Conservation (phyloP, 345 rosid genomes). For the Lepidium africanum region DNA sequence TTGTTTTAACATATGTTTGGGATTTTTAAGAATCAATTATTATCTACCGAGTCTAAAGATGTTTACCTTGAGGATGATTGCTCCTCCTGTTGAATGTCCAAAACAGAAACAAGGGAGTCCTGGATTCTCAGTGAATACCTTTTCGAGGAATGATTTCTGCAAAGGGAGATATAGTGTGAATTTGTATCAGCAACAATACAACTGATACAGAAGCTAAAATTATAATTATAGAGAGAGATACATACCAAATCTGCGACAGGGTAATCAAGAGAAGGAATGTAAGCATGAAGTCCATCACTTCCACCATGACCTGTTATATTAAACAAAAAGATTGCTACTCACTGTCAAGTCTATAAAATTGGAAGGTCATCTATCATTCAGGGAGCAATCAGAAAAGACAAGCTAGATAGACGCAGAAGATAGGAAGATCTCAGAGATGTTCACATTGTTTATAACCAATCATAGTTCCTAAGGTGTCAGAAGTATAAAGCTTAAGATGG, state of each 20-base stretch:
- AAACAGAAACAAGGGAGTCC: conserved; percentile 81
- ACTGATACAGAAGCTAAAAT: background rate
- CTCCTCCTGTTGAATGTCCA: conserved; percentile 95
- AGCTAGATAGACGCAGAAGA: background rate
- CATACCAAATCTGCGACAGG: conserved; percentile 71
- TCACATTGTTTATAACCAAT: background rate
- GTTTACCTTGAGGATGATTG: conserved; percentile 76
- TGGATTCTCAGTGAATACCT: conserved; percentile 54
- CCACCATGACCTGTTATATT: conserved; percentile 78
- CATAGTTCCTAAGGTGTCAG: conserved; percentile 2
- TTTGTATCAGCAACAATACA: background rate
- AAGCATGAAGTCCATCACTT: conserved; percentile 87
- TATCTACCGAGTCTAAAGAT: conserved; percentile 10
- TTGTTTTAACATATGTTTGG: background rate
- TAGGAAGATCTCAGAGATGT: background rate
- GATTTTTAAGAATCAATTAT: too few relatives aligned
- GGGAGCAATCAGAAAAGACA: background rate
- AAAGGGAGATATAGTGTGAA: background rate
- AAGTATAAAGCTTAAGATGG: conserved; percentile 27
- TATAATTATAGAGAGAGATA: background rate
- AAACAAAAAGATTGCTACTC: background rate
- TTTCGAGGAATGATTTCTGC: conserved; percentile 69
- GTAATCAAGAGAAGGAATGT: conserved; percentile 77
- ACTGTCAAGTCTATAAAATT: background rate
- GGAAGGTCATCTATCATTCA: background rate